A percentile compares a stretch with the other conserved stretches of the same genome.
phyloP scores from a whole-genome alignment of 768 basidiomycete species.

The Gelatoporia subvermispora region DNA sequence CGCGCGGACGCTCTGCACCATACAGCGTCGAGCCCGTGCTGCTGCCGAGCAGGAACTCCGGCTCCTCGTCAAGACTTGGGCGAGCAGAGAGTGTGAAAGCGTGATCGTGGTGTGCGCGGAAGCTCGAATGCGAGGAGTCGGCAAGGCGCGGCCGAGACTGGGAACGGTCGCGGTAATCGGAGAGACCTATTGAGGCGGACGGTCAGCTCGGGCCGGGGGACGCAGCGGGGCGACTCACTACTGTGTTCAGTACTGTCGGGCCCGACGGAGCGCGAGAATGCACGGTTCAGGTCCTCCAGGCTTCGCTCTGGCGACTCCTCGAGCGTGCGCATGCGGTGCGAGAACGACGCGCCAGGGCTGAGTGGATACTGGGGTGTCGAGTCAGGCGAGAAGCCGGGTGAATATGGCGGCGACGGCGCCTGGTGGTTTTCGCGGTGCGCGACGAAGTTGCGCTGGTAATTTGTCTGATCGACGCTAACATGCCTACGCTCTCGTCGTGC shows the following conservation, averaged over 20 bases:
- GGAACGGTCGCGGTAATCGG: not conserved
- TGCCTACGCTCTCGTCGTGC: slow-evolving; percentile 11
- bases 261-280: slow-evolving; percentile 7
- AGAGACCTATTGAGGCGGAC: not conserved
- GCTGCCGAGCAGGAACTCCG: slow-evolving; percentile 20
- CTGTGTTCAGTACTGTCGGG: slow-evolving; percentile 11
- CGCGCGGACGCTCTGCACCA: slow-evolving; percentile 5
- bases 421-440: slow-evolving; percentile 20
- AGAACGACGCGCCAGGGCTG: slow-evolving; percentile 14
- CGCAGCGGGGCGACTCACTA: slow-evolving; percentile 5
- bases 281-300: slow-evolving; percentile 10
- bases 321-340: slow-evolving; percentile 10
- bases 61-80: slow-evolving; percentile 4
- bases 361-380: slow-evolving; percentile 13
- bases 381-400: slow-evolving; percentile 5
- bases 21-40: slow-evolving; percentile 10
- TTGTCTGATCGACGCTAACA: slow-evolving; percentile 28
- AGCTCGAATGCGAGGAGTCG: slow-evolving; percentile 6
- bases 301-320: slow-evolving; percentile 19
- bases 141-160: slow-evolving; percentile 4
- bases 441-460: slow-evolving; percentile 25
- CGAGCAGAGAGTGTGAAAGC: slow-evolving; percentile 1
- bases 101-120: not conserved
- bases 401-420: slow-evolving; percentile 20
- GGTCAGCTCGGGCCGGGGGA: not conserved